These are phyloP conservation scores for Glycine soja DNA, from an alignment of 306 rosid genomes.

Conservation along the genomic window DNA sequence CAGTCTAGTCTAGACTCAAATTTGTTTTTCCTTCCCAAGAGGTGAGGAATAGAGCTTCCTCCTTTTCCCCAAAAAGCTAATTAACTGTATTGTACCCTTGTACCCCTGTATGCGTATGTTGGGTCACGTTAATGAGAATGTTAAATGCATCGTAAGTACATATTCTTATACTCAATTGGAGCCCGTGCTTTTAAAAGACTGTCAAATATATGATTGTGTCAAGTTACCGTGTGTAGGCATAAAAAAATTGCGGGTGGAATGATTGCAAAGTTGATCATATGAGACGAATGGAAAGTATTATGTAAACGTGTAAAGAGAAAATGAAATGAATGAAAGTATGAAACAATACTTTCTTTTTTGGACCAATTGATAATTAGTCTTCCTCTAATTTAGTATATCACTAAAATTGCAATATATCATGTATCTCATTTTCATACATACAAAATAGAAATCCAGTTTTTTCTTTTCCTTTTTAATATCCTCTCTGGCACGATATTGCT, in stretches of 20 bases:
- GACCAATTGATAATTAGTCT: constrained; percentile 8
- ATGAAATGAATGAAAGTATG: background rate
- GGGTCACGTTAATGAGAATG: constrained; percentile 16
- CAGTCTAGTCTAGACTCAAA: background rate
- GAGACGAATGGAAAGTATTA: background rate
- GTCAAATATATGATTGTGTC: background rate
- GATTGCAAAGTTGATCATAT: background rate
- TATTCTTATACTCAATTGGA: constrained; percentile 3
- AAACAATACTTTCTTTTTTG: background rate
- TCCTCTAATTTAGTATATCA: background rate
- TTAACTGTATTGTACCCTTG: constrained; percentile 4
- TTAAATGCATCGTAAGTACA: constrained; percentile 1
- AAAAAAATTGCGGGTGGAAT: background rate
- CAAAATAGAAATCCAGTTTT: constrained; percentile 6
- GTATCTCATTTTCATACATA: background rate
- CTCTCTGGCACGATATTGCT: background rate
- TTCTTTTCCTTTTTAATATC: constrained; percentile 14
- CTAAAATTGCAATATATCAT: constrained; percentile 1
- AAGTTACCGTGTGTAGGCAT: background rate
- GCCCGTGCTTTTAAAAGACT: constrained; percentile 3
- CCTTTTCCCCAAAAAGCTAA: background rate
- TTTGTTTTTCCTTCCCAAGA: constrained; percentile 8
- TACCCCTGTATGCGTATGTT: constrained; percentile 1
- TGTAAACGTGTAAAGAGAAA: background rate
- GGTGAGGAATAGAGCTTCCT: constrained; percentile 29